These are phyloP conservation scores for Backusella psychrophila DNA, from an alignment of 192 early-diverging fungal genomes.

Conservation along the genomic window DNA sequence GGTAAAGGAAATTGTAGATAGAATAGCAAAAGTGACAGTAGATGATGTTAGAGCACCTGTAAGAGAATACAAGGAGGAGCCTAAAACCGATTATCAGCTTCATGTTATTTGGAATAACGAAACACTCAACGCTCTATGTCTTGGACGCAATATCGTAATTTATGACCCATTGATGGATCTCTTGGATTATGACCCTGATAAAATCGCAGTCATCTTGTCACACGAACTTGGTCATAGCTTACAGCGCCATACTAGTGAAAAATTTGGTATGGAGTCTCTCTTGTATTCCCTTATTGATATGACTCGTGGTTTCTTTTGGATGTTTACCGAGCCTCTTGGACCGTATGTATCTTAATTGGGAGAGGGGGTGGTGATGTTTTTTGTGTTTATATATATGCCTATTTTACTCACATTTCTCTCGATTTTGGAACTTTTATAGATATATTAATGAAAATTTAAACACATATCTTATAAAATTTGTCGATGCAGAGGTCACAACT, in stretches of 20 bases:
- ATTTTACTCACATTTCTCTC: not conserved
- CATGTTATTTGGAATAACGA: slow-evolving; percentile 27
- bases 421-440: not conserved
- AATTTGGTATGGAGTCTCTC: slow-evolving; percentile 48
- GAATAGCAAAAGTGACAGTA: slow-evolving; percentile 17
- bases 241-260: slow-evolving; percentile 54
- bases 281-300: slow-evolving; percentile 48
- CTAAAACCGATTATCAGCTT: slow-evolving; percentile 14
- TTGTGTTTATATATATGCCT: too few relatives aligned
- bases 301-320: slow-evolving; percentile 37
- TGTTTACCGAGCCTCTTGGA: slow-evolving; percentile 34
- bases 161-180: slow-evolving; percentile 31
- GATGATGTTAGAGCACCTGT: slow-evolving; percentile 37
- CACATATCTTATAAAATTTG: not conserved
- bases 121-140: slow-evolving; percentile 36
- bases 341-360: slow-evolving; percentile 13
- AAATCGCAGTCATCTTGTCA: slow-evolving; percentile 49
- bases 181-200: slow-evolving; percentile 41
- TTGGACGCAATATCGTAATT: slow-evolving; percentile 26
- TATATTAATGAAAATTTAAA: slow-evolving; percentile 3
- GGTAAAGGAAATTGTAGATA: slow-evolving; percentile 33
- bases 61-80: slow-evolving; percentile 10
- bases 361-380: too few relatives aligned
- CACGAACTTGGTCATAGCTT: slow-evolving; percentile 56
- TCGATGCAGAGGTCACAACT: not conserved